Conservation (phyloP, 192 early-diverging fungal species). For the Pecoramyces ruminantium region DNA sequence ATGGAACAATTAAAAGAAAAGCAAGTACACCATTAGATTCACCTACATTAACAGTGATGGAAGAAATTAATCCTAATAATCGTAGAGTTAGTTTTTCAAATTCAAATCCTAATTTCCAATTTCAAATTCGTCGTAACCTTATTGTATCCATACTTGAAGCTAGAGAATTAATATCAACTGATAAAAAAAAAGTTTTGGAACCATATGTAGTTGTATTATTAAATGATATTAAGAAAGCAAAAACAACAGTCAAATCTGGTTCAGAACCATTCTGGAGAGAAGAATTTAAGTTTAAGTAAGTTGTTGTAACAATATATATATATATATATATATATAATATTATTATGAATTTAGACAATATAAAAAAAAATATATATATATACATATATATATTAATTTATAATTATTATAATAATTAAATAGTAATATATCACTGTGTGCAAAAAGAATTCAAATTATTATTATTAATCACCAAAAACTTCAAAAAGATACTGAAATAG, state of each 20-base stretch:
- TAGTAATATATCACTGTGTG: not conserved
- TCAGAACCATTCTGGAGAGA: not conserved
- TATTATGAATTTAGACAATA: no score
- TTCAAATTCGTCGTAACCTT: not conserved
- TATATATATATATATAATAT: no score
- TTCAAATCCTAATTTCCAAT: not conserved
- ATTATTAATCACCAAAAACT: not conserved
- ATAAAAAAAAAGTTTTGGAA: not conserved
- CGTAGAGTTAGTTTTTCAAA: not conserved
- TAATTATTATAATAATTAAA: not conserved
- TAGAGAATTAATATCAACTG: not conserved
- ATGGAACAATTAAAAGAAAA: no score
- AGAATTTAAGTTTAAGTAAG: not conserved
- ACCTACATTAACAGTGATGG: no score
- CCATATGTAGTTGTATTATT: not conserved
- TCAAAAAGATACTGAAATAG: not conserved
- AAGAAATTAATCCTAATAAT: not conserved
- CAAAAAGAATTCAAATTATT: not conserved
- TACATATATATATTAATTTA: not conserved
- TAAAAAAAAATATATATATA: no score
- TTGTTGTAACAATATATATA: not conserved
- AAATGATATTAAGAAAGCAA: not conserved
- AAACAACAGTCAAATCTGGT: not conserved
- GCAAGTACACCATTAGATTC: no score
- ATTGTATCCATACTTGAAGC: not conserved